Evolutionary conservation across 345 rosid genomes (phyloP).

Genomic region (Brassica nigra): DNA sequence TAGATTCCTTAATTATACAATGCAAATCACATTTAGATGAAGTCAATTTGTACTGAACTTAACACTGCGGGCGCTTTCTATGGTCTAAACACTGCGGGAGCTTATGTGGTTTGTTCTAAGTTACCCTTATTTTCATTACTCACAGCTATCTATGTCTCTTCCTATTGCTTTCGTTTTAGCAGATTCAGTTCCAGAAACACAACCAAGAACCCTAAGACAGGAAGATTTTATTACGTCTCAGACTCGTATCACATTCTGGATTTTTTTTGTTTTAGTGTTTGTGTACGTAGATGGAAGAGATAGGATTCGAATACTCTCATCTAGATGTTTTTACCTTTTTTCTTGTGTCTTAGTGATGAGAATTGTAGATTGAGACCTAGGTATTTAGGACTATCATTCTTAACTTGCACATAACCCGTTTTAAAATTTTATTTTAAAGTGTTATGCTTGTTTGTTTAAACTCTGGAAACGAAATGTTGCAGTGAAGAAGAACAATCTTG

Average conservation of each 20-base stretch:
- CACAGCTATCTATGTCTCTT: constrained; percentile 14
- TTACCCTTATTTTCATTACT: not conserved
- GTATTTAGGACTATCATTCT: not conserved
- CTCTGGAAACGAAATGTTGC: not conserved
- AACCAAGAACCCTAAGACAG: constrained; percentile 28
- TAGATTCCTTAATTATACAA: not conserved
- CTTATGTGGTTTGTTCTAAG: not conserved
- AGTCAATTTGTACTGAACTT: not conserved
- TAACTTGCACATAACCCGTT: not conserved
- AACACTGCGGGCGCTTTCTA: not conserved
- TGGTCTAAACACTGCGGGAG: not conserved
- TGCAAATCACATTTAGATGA: not conserved
- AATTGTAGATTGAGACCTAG: not conserved
- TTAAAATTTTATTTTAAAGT: not conserved
- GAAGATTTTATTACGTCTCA: constrained; percentile 1
- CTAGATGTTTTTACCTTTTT: not conserved
- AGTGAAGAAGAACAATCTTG: not conserved
- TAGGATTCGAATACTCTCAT: constrained; percentile 28
- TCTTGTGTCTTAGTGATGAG: not conserved
- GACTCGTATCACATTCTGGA: not conserved
- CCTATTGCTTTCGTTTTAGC: not conserved
- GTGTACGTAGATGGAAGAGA: constrained; percentile 23
- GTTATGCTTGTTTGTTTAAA: not conserved
- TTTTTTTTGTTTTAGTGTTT: not conserved
- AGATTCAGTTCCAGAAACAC: constrained; percentile 22